Evolutionary conservation across 768 basidiomycete genomes (phyloP).

Genomic region (Guyanaporus albipodus): DNA sequence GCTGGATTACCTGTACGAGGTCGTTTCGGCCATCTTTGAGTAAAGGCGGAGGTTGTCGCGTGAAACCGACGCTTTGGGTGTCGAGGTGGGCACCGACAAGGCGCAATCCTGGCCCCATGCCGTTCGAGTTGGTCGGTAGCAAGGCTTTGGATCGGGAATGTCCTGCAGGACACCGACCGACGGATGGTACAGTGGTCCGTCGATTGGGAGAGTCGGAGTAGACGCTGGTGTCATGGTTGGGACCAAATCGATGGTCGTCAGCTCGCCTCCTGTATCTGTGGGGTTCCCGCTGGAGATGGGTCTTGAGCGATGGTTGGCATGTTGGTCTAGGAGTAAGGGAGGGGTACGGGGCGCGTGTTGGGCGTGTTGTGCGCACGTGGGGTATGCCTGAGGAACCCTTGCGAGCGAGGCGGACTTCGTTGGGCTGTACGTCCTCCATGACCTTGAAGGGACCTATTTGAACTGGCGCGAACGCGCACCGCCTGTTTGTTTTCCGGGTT

Average conservation of each 20-base stretch:
- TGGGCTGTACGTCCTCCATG: constrained; percentile 39
- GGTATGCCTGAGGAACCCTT: constrained; percentile 33
- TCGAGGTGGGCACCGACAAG: neutral
- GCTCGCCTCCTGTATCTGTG: no score
- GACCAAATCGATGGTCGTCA: no score
- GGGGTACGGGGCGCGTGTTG: neutral
- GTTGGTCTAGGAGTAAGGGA: constrained; percentile 1
- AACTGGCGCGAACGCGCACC: neutral
- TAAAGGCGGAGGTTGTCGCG: neutral
- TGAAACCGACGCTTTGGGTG: neutral
- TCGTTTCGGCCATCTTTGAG: neutral
- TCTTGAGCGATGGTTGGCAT: neutral
- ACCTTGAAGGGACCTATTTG: constrained; percentile 12
- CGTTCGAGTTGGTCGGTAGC: neutral
- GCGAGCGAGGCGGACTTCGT: constrained; percentile 34
- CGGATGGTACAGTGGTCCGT: neutral
- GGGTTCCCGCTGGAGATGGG: constrained; percentile 13
- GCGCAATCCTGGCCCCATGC: neutral
- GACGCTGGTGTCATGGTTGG: constrained; percentile 2
- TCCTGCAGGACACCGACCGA: constrained; percentile 4
- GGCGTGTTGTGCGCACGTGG: constrained; percentile 14
- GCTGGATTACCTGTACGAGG: constrained; percentile 8
- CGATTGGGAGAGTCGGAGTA: constrained; percentile 9
- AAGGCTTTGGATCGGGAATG: neutral
- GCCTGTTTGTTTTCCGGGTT: no score